These are phyloP conservation scores for Coniochaeta sp. DNA, from an alignment of 2,329 filamentous ascomycete genomes.

Conservation along the genomic window DNA sequence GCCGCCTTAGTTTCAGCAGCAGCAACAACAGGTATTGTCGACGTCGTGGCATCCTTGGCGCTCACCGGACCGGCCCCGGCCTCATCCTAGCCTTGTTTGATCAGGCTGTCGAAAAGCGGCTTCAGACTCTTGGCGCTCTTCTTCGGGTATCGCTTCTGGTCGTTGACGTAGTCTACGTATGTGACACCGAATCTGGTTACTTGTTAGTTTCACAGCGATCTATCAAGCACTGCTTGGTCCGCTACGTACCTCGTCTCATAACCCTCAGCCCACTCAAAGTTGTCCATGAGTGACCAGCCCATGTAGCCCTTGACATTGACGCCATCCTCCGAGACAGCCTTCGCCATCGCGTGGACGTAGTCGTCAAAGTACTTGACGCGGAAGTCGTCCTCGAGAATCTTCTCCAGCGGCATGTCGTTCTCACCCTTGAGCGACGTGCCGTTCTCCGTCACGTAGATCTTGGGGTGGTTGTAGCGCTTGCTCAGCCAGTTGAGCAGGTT, in stretches of 20 bases:
- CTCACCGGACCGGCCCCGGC: constrained; percentile 1
- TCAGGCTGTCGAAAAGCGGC: constrained; percentile 62
- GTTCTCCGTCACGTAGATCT: constrained; percentile 85
- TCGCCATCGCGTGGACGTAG: constrained; percentile 70
- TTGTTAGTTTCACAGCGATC: neutral
- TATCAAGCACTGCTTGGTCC: neutral
- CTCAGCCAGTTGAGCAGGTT: constrained; percentile 71
- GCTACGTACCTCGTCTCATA: constrained; percentile 60
- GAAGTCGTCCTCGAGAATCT: constrained; percentile 77
- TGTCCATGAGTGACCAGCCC: constrained; percentile 85
- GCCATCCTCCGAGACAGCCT: constrained; percentile 63
- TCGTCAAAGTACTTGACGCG: constrained; percentile 69
- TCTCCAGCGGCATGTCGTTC: constrained; percentile 62
- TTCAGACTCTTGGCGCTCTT: constrained; percentile 70
- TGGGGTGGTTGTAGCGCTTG: constrained; percentile 66
- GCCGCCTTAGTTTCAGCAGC: neutral
- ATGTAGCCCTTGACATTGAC: constrained; percentile 74
- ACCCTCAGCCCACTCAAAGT: constrained; percentile 89
- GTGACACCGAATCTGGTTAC: constrained; percentile 59
- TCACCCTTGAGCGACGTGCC: constrained; percentile 79
- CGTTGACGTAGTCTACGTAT: constrained; percentile 73
- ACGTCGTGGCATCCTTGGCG: constrained; percentile 1
- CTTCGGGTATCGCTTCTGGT: constrained; percentile 75
- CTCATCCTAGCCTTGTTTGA: constrained; percentile 47
- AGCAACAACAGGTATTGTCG: neutral